Evolutionary conservation across 2,329 filamentous ascomycete genomes (phyloP), one percentile per base, ranked within the genome.

Genomic region (Aureobasidium subglaciale): DNA sequence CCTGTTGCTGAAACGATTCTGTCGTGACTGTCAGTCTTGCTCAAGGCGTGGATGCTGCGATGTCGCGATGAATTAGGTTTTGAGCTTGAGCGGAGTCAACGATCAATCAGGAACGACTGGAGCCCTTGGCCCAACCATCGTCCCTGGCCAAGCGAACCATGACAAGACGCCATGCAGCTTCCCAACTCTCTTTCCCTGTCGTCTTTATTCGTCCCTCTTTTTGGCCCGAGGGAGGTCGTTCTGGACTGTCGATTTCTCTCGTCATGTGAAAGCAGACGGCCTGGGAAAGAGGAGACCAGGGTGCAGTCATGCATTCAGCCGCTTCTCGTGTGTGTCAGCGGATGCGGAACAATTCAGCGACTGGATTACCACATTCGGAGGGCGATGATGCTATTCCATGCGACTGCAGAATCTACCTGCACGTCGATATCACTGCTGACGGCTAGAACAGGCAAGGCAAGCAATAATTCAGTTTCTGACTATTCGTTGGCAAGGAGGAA

Each of bases 381-480:
- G 35, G 35, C 32, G 35, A 52, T 41, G 48, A 52, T 52, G 48
- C 34, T 52, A 10, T 40, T 30, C 35, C 35, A 52, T 52, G 48
- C 48, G 32, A 52, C 48, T 52, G 48, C 48, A 52, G 48, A 52
- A 52, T 41, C 34, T 32, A 52, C 8, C 37, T 54, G 50, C 50
- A 54, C 37, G 38, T 35, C 50, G 50, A 54, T 43, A 54, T 54
- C 50, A 54, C 35, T 52, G 35, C 48, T 52, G n/a, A 52, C 48
- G 48, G 46, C 32, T 38, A 9, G 46, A 50, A 22, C 37, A 40
- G 16, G 37, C 37, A 40, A 20, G 37, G 13, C 32, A n/a, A 35
- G 16, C 34, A 38, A 38, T 20, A 27, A 8, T 20, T 11, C 11
- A 37, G 6, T 18, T n/a, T 20, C 22, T 50, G 15, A n/a, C n/a